These are phyloP conservation scores for Apocynum venetum DNA, from an alignment of 257 asterid genomes.

Conservation along the genomic window DNA sequence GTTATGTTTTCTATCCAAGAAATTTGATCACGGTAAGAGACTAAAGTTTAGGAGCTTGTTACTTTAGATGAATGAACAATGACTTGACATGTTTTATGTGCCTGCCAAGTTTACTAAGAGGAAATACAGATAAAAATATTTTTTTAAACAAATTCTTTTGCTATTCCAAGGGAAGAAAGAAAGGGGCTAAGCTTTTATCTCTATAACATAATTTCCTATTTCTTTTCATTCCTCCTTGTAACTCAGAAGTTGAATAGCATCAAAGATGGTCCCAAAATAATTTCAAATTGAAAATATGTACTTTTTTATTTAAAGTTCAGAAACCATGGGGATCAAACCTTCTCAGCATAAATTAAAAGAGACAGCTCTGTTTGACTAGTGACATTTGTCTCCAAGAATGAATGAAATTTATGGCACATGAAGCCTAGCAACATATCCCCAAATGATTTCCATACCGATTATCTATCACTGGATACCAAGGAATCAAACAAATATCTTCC, in stretches of 20 bases:
- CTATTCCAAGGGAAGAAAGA: background rate
- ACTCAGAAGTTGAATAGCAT: background rate
- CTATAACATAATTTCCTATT: background rate
- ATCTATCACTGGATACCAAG: background rate
- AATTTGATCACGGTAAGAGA: no score
- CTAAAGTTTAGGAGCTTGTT: no score
- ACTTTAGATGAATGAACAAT: no score
- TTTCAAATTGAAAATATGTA: background rate
- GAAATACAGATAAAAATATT: no score
- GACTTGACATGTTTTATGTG: no score
- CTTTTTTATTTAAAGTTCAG: background rate
- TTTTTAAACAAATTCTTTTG: background rate
- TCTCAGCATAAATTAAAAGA: background rate
- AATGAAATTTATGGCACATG: background rate
- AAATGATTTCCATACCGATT: background rate
- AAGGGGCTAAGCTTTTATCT: background rate
- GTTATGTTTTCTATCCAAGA: no score
- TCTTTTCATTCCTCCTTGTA: background rate
- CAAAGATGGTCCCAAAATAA: background rate
- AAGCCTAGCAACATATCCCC: background rate
- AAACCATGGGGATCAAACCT: background rate
- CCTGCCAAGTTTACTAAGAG: no score
- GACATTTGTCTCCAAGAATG: background rate
- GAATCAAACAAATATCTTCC: background rate
- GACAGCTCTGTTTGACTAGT: background rate